phyloP scores from a whole-genome alignment of 148 eudicot genomes.

The Heliamphora exappendiculata region DNA sequence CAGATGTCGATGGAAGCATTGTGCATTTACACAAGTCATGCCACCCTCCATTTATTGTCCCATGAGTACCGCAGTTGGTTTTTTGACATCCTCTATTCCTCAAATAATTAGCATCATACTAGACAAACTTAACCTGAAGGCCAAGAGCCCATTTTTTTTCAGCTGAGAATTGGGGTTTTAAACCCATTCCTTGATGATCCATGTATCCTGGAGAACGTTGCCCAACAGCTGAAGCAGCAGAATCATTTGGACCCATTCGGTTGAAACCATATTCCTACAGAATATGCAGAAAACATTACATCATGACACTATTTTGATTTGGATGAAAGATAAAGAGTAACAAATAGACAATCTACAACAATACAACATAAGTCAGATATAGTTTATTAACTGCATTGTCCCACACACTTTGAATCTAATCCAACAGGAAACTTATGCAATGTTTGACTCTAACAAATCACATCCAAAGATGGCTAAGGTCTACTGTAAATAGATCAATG shows the following conservation, averaged over 20 bases:
- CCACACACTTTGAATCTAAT: not conserved
- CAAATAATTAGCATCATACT: not conserved
- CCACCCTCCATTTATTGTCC: not conserved
- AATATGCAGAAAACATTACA: not conserved
- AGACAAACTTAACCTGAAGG: constrained; percentile 56
- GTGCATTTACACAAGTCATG: not conserved
- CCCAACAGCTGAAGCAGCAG: constrained; percentile 39
- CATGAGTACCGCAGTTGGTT: not conserved
- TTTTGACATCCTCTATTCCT: not conserved
- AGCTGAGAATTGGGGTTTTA: constrained; percentile 50
- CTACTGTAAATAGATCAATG: not conserved
- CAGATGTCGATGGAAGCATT: not conserved
- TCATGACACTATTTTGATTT: not conserved
- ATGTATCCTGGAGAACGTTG: constrained; percentile 49
- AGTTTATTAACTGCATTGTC: not conserved
- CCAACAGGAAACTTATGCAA: not conserved
- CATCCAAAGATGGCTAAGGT: not conserved
- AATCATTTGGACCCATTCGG: constrained; percentile 48
- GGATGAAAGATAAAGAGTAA: not conserved
- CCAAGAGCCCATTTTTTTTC: constrained; percentile 99
- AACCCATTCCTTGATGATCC: constrained; percentile 62
- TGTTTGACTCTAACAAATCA: not conserved
- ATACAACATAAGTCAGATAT: not conserved
- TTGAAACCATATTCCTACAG: constrained; percentile 53
- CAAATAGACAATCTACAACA: not conserved